phyloP scores from a whole-genome alignment of 805 yeast species.

The Torulaspora maleeae region DNA sequence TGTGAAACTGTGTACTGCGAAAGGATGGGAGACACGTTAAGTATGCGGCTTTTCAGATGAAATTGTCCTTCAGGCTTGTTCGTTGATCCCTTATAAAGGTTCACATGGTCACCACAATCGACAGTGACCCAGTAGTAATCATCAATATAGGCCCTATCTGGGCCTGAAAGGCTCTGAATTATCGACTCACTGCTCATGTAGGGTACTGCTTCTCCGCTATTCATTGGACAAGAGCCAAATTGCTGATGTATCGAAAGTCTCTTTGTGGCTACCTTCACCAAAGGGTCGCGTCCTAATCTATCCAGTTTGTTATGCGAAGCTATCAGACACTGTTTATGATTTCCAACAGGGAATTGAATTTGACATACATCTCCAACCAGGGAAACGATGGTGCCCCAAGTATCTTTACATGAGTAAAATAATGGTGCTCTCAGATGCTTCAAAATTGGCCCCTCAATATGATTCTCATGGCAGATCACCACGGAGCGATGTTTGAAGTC shows the following conservation, averaged over 20 bases:
- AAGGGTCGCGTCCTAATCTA: not conserved
- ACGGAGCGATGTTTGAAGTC: not conserved
- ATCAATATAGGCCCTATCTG: not conserved
- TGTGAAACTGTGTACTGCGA: not conserved
- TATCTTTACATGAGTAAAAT: not conserved
- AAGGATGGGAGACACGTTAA: constrained; percentile 3
- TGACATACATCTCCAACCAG: not conserved
- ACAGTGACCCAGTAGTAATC: constrained; percentile 1
- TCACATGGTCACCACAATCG: constrained; percentile 1
- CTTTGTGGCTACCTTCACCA: not conserved
- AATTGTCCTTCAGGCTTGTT: not conserved
- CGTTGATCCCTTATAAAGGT: not conserved
- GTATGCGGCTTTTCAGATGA: not conserved
- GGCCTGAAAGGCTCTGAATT: not conserved
- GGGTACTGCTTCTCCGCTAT: not conserved
- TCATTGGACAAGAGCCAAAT: not conserved
- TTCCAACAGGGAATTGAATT: not conserved
- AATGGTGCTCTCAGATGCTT: not conserved
- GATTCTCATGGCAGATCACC: not conserved
- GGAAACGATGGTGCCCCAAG: not conserved
- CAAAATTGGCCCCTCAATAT: not conserved
- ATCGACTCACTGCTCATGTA: not conserved
- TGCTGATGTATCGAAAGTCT: not conserved
- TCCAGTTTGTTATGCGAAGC: not conserved
- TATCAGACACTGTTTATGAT: not conserved